Evolutionary conservation across 148 eudicot genomes (phyloP), one percentile per base, ranked within the genome.

Genomic region (Rhododendron ferrugineum): DNA sequence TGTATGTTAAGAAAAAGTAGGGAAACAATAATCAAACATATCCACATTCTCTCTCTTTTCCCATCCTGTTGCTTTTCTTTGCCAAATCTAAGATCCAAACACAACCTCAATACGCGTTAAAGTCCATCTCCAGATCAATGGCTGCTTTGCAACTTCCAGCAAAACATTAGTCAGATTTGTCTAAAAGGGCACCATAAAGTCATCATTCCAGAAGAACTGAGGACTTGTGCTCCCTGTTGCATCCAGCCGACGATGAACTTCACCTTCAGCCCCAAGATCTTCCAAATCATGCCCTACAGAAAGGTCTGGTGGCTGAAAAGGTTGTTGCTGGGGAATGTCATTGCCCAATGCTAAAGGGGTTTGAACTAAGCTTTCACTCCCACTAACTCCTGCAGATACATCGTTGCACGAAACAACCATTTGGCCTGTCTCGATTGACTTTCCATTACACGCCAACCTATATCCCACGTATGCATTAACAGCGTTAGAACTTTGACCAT

Each of bases 371-470:
- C 68, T 80, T 32, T 37, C 49, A 83, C 34, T 83, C 34, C 13
- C 11, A 42, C 23, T 56, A 11, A 54, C 74, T n/a, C 30, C 73
- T 32, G 52, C 36, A 47, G 36, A 37, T 14, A 40, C 58, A 64
- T 44, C 74, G 11, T 78, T 22, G 23, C 49, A 54, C 1, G 36
- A 26, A 82, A 23, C 49, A 75, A 50, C 68, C 37, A 14, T 37
- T 77, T 84, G 74, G 32, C 89, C 90, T 66, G 50, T 80, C 36
- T 85, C 20, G 32, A 88, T 37, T 7, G 87, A 88, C 52, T 84
- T 85, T 47, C 88, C 88, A 79, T 88, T 85, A 66, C 58, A 44
- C 9, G 86, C 73, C 37, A 90, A 79, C 78, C 88, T 90, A 62
- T 84, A 84, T 49, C 91, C 91, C 3, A 87, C 85, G 49, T 88